Percentiles rank a stretch among this genome's conserved stretches.
Evolutionary conservation across 2,329 filamentous ascomycete species (phyloP).

Genomic region (Xylariales sp.): DNA sequence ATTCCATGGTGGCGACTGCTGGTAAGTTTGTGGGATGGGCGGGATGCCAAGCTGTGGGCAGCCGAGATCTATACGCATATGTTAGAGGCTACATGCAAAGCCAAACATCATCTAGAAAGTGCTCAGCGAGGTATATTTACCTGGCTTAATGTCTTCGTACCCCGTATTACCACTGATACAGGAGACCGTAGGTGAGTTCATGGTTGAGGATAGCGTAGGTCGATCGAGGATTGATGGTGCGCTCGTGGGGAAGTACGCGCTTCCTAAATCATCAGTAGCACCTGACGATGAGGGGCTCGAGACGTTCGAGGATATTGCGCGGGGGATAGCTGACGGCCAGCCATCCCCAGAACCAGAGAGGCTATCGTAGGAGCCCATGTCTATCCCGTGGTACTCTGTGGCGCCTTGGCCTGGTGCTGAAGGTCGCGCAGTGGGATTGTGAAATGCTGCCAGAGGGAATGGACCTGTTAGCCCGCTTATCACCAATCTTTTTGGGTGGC

Average conservation of each 20-base stretch:
- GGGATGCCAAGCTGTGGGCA: constrained; percentile 25
- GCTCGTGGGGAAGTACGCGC: constrained; percentile 44
- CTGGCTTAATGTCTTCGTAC: constrained; percentile 27
- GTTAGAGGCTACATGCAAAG: too few species aligned
- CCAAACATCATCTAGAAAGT: too few species aligned
- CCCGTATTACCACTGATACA: constrained; percentile 26
- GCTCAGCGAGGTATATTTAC: too few species aligned
- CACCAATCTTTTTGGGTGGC: not conserved
- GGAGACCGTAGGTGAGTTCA: constrained; percentile 26
- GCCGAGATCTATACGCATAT: constrained; percentile 24
- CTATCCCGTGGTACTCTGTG: constrained; percentile 38
- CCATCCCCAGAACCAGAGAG: constrained; percentile 39
- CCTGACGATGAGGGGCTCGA: constrained; percentile 49
- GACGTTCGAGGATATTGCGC: constrained; percentile 41
- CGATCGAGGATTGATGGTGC: constrained; percentile 39
- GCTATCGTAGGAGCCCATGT: constrained; percentile 34
- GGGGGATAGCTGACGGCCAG: constrained; percentile 40
- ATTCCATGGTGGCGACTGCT: constrained; percentile 26
- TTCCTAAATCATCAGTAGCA: constrained; percentile 41
- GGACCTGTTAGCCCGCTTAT: not conserved
- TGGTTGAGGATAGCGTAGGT: constrained; percentile 19
- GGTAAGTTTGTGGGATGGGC: constrained; percentile 25
- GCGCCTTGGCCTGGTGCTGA: constrained; percentile 39
- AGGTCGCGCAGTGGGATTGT: constrained; percentile 35
- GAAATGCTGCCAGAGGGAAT: constrained; percentile 14